Percentiles rank a stretch among this genome's conserved stretches.
Conservation (phyloP, 805 yeast species). For the Candida ovalis region DNA sequence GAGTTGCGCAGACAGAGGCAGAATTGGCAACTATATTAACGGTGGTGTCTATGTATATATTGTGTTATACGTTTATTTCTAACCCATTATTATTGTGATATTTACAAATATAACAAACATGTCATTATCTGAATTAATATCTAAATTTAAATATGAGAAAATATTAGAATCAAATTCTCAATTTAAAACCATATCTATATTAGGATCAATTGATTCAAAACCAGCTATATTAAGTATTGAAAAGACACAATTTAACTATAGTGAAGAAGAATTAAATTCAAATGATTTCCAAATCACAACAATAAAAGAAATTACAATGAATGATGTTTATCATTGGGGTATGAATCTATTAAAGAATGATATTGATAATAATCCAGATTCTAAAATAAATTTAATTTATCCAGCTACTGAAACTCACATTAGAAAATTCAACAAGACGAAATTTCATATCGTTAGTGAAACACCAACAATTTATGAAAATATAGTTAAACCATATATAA, state of each 20-base stretch:
- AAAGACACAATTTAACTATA: conserved; percentile 57
- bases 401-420: conserved; percentile 91
- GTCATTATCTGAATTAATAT: conserved; percentile 28
- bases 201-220: conserved; percentile 61
- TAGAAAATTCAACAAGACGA: conserved; percentile 63
- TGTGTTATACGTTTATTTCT: no score
- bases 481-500: conserved; percentile 71
- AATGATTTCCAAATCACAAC: conserved; percentile 15
- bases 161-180: conserved; percentile 60
- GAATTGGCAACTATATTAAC: no score
- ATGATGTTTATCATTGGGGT: conserved; percentile 88
- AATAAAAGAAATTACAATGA: conserved; percentile 47
- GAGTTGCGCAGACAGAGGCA: no score
- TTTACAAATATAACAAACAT: not conserved
- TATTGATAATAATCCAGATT: conserved; percentile 47
- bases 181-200: conserved; percentile 57
- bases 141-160: conserved; percentile 41
- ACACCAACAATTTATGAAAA: conserved; percentile 70
- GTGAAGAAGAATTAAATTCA: conserved; percentile 20
- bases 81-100: no score
- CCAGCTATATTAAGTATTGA: conserved; percentile 72
- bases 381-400: conserved; percentile 71
- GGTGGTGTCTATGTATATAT: no score
- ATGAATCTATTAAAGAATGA: conserved; percentile 46
- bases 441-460: conserved; percentile 62